Evolutionary conservation across 257 asterid species (phyloP).

Genomic region (Henckelia pumila): DNA sequence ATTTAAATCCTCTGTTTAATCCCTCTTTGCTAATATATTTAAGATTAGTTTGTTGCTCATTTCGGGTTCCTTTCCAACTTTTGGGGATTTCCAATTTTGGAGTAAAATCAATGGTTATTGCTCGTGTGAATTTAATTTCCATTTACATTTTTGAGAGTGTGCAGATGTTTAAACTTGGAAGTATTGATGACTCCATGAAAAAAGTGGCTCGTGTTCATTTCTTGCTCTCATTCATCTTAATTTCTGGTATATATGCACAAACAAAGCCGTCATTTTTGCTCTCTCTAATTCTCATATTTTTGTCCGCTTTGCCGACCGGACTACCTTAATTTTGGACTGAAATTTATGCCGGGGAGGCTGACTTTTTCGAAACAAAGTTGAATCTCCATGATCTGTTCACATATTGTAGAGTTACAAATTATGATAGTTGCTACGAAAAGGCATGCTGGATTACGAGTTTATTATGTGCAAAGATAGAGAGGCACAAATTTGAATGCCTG

Average conservation of each 20-base stretch:
- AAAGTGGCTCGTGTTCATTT: slow-evolving; percentile 20
- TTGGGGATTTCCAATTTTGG: background rate
- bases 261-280: slow-evolving; percentile 20
- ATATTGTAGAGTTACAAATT: too few relatives aligned
- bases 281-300: slow-evolving; percentile 26
- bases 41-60: slow-evolving; percentile 2
- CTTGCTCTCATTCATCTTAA: slow-evolving; percentile 11
- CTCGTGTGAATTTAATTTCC: background rate
- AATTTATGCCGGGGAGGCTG: too few relatives aligned
- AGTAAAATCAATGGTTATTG: background rate
- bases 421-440: too few relatives aligned
- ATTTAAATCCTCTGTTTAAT: background rate
- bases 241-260: too few relatives aligned
- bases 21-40: background rate
- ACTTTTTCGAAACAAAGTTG: too few relatives aligned
- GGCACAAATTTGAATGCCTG: too few relatives aligned
- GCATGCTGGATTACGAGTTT: too few relatives aligned
- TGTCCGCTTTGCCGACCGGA: slow-evolving; percentile 20
- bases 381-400: too few relatives aligned
- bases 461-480: too few relatives aligned
- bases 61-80: slow-evolving; percentile 5
- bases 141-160: background rate
- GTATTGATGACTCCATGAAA: slow-evolving; percentile 16
- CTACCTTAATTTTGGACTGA: too few relatives aligned
- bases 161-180: background rate